Conservation (phyloP, 371 early-diverging fungal species). For the Mycotypha africana region DNA sequence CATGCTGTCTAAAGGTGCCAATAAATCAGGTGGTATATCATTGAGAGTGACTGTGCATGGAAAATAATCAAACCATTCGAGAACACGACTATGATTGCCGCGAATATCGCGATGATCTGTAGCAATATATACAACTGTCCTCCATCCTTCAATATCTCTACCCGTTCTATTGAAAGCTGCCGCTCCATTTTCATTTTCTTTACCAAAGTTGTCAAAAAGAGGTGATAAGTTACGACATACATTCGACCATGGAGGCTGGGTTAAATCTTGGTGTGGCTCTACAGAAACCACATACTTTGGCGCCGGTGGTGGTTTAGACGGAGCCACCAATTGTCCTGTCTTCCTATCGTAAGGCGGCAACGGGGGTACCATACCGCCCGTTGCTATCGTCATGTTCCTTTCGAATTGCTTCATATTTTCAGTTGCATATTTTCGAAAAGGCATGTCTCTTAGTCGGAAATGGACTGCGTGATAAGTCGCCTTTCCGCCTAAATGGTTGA, state of each 20-base stretch:
- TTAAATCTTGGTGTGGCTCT: constrained; percentile 8
- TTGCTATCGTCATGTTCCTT: constrained; percentile 22
- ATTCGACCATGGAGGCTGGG: constrained; percentile 18
- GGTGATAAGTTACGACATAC: constrained; percentile 20
- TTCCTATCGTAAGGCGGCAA: constrained; percentile 12
- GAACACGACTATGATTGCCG: constrained; percentile 17
- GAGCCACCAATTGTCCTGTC: constrained; percentile 6
- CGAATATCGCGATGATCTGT: constrained; percentile 34
- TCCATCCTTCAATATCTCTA: constrained; percentile 14
- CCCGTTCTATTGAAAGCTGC: no score
- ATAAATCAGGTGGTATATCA: constrained; percentile 25
- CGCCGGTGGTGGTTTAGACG: constrained; percentile 11
- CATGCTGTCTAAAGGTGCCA: constrained; percentile 20
- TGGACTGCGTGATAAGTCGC: constrained; percentile 45
- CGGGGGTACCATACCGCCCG: constrained; percentile 14
- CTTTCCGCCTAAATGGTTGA: constrained; percentile 43
- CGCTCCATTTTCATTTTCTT: no score
- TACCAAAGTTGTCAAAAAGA: constrained; percentile 9
- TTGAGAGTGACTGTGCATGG: constrained; percentile 35
- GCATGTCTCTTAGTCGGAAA: constrained; percentile 48
- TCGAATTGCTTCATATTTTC: constrained; percentile 30
- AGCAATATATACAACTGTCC: constrained; percentile 37
- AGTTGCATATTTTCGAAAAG: constrained; percentile 35
- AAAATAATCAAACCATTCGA: constrained; percentile 35
- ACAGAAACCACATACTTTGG: constrained; percentile 9